Conservation (phyloP, 2,329 filamentous ascomycete species). For the Knufia fluminis region DNA sequence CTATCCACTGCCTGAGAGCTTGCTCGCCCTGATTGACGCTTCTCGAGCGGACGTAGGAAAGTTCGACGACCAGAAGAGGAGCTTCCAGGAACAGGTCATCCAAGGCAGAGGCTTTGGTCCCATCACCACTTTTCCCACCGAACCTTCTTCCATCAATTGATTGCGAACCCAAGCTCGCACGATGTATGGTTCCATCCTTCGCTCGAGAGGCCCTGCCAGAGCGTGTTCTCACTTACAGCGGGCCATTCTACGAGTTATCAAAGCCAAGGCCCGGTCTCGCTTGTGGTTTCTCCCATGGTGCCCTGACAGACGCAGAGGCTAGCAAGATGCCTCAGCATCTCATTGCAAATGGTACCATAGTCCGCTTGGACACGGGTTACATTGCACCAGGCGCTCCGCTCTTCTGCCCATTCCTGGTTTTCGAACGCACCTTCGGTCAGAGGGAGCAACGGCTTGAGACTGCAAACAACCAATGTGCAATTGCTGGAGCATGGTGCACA, state of each 20-base stretch:
- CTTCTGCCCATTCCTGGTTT: conserved; percentile 16
- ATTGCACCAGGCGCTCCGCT: conserved; percentile 11
- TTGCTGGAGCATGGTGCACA: conserved; percentile 14
- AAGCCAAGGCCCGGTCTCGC: conserved; percentile 13
- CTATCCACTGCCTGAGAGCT: conserved; percentile 13
- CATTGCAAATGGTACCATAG: conserved; percentile 14
- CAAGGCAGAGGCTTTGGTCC: conserved; percentile 16
- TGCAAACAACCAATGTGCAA: conserved; percentile 19
- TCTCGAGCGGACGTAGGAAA: conserved; percentile 7
- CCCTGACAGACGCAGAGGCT: conserved; percentile 12
- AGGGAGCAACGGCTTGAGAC: conserved; percentile 15
- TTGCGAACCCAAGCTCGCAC: conserved; percentile 11
- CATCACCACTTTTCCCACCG: conserved; percentile 17
- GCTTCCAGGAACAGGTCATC: conserved; percentile 13
- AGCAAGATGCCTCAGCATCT: conserved; percentile 15
- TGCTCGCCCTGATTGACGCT: conserved; percentile 12
- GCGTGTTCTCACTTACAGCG: conserved; percentile 8
- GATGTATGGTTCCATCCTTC: conserved; percentile 17
- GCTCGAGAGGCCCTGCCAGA: conserved; percentile 16
- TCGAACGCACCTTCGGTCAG: conserved; percentile 16
- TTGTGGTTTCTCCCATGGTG: conserved; percentile 15
- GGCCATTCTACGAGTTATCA: conserved; percentile 15
- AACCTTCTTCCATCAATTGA: conserved; percentile 17
- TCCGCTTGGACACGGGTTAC: conserved; percentile 16
- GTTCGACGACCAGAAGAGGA: conserved; percentile 13